phyloP scores from a whole-genome alignment of 2,329 filamentous ascomycete species.

The Hypoxylon sp. region DNA sequence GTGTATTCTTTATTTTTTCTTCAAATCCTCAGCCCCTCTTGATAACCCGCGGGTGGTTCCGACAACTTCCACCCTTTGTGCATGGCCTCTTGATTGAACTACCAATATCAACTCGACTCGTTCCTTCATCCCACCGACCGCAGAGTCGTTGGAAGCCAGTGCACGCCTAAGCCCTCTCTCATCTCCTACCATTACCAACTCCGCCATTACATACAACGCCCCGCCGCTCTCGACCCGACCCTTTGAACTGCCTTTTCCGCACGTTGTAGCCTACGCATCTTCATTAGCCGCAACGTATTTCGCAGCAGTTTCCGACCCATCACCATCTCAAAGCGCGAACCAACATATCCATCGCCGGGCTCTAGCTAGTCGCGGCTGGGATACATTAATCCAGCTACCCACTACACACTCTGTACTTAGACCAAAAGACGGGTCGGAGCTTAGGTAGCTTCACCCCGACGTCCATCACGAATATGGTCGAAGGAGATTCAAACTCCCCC shows the following conservation, averaged over 20 bases:
- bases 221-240: conserved; percentile 26
- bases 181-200: conserved; percentile 26
- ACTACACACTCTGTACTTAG: conserved; percentile 19
- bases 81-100: conserved; percentile 39
- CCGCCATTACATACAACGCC: conserved; percentile 39
- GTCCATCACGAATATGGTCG: conserved; percentile 82
- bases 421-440: conserved; percentile 42
- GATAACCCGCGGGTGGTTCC: conserved; percentile 37
- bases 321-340: conserved; percentile 35
- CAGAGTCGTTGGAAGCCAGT: conserved; percentile 40
- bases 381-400: conserved; percentile 28
- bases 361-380: conserved; percentile 35
- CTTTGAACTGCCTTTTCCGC: conserved; percentile 29
- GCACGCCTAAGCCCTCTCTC: conserved; percentile 38
- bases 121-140: conserved; percentile 39
- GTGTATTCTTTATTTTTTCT: conserved; percentile 34
- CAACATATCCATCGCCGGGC: conserved; percentile 26
- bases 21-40: conserved; percentile 18
- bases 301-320: conserved; percentile 30
- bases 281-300: conserved; percentile 27
- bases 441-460: conserved; percentile 46
- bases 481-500: conserved; percentile 92
- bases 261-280: conserved; percentile 25
- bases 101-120: conserved; percentile 26
- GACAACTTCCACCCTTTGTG: conserved; percentile 31